Base-by-base conservation (phyloP, 306 rosid species). In the Dicorynia guianensis region DNA sequence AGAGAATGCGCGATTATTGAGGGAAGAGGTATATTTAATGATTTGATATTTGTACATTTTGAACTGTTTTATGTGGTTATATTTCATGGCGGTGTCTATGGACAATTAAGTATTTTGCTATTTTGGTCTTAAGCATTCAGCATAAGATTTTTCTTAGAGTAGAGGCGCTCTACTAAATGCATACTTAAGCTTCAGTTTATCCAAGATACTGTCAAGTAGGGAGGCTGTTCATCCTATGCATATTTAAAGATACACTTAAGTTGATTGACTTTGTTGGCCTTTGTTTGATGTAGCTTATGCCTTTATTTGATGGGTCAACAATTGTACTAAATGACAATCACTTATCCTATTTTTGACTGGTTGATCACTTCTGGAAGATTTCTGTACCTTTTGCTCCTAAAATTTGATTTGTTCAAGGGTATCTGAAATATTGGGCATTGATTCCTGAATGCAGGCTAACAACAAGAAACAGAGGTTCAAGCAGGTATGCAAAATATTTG, bases 401-500 rank as follows among this genome's bases (percentile, higher is more conserved):
- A 77, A 60, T 79, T 66, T 68, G 47, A 62, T 79, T 67, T 56
- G 15, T 74, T 67, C 38, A 8, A 12, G 19, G 13, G 69, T 43
- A 71, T 76, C 67, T 91, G 78, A 80, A 68, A 33, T 56, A 53
- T 55, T 56, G 80, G 66, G 42, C 2, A 25, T 25, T 25, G 2
- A 25, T 25, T 48, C 78, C 35, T 81, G 67, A 74, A 74, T 88
- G 87, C 96, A 94, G 98, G 91, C 80, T 55, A 91, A 88, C 61
- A 80, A 34, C 56, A 60, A 82, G 57, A 84, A 76, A 82, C 83
- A 83, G 84, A 89, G 97, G 78, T 64, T 63, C 44, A 85, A 85
- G 55, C 79, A 72, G 91, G 98, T 91, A 76, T 57, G 84, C 47
- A 20, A 47, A 55, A 36, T 60, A 71, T 54, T 11, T 71, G 8